Conservation (phyloP, 805 yeast species). For the Wickerhamiella hasegawae region DNA sequence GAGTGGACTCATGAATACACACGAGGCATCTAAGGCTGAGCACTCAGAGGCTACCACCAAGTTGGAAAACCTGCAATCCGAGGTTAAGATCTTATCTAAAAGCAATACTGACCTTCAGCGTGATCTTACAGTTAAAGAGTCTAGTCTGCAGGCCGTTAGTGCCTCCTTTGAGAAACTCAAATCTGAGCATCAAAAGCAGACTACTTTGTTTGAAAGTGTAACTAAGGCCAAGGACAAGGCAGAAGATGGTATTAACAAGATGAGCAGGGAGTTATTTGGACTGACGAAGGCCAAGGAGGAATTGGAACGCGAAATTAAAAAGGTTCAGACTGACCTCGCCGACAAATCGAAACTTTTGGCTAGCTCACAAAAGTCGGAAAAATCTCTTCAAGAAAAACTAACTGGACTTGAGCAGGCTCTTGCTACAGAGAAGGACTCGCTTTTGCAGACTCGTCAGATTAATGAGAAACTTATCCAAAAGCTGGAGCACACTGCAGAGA, state of each 20-base stretch:
- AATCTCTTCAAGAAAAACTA: constrained; percentile 14
- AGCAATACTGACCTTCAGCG: constrained; percentile 8
- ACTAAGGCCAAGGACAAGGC: constrained; percentile 41
- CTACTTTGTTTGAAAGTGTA: constrained; percentile 19
- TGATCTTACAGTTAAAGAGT: constrained; percentile 12
- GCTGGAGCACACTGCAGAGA: constrained; percentile 18
- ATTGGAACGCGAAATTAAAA: constrained; percentile 9
- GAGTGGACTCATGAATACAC: constrained; percentile 16
- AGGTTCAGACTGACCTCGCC: constrained; percentile 6
- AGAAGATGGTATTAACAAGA: constrained; percentile 78
- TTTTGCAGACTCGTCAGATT: no score
- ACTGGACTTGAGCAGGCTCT: constrained; percentile 14
- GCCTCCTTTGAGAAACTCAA: constrained; percentile 11
- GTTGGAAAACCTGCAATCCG: constrained; percentile 16
- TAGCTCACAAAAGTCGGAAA: constrained; percentile 1
- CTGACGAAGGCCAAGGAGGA: constrained; percentile 42
- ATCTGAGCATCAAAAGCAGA: constrained; percentile 1
- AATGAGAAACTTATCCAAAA: constrained; percentile 31
- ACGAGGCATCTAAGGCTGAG: background rate
- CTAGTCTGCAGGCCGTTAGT: background rate
- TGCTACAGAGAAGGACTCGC: no score
- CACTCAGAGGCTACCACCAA: background rate
- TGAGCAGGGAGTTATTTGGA: constrained; percentile 68
- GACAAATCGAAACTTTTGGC: constrained; percentile 14
- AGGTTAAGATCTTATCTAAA: background rate